These are phyloP conservation scores for Chrysochromulina parva DNA, from an alignment of 78 protist species.

Conservation along the genomic window DNA sequence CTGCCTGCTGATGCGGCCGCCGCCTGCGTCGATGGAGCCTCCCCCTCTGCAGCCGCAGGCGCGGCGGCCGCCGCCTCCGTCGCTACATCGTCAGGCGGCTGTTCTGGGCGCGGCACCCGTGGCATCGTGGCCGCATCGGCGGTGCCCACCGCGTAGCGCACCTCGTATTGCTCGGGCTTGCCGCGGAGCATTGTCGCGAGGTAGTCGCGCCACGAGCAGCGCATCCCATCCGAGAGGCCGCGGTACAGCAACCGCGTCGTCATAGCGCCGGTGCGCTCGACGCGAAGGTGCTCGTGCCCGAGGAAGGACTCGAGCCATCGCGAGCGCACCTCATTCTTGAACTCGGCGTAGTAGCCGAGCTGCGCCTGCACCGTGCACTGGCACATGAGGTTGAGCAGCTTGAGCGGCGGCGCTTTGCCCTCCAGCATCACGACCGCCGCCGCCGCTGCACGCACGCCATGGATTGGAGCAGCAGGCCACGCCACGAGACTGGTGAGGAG, in stretches of 20 bases:
- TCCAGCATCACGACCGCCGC: no score
- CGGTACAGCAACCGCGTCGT: not conserved
- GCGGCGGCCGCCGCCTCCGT: not conserved
- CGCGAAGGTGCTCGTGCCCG: conserved; percentile 14
- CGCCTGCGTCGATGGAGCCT: not conserved
- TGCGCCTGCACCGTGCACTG: not conserved
- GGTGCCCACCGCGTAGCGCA: conserved; percentile 1
- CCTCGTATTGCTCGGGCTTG: not conserved
- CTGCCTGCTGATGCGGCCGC: no score
- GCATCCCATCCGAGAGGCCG: not conserved
- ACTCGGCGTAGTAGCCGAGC: not conserved
- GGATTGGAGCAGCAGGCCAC: no score
- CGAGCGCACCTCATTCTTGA: not conserved
- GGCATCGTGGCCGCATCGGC: not conserved
- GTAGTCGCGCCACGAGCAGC: conserved; percentile 16
- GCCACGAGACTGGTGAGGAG: no score
- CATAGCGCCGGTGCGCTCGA: not conserved
- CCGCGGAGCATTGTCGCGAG: not conserved
- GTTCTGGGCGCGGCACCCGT: no score
- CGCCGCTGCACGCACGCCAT: no score
- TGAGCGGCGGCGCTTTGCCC: no score
- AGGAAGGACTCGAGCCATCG: conserved; percentile 8
- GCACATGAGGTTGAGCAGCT: not conserved
- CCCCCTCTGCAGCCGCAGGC: not conserved
- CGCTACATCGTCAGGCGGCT: no score